phyloP scores from a whole-genome alignment of 495 filamentous ascomycete genomes.

The Daldinia vernicosa region DNA sequence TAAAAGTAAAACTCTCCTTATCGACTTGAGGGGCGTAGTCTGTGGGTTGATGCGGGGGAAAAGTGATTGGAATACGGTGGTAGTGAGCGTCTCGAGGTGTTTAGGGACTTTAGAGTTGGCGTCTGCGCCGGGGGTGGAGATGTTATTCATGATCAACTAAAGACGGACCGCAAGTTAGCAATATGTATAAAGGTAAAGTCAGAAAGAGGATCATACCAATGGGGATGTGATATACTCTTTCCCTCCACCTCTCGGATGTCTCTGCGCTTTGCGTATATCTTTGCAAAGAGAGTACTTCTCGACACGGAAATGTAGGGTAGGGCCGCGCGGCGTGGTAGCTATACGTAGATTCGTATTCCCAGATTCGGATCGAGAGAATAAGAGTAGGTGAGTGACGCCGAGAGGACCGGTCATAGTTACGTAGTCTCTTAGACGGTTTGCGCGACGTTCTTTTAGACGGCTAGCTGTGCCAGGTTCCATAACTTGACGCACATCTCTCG shows the following conservation, averaged over 20 bases:
- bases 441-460: slow-evolving; percentile 85
- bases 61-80: slow-evolving; percentile 93
- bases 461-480: slow-evolving; percentile 96
- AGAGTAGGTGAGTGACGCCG: slow-evolving; percentile 90
- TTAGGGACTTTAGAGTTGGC: slow-evolving; percentile 72
- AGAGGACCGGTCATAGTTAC: slow-evolving; percentile 94
- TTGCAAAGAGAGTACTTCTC: slow-evolving; percentile 95
- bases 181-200: background rate
- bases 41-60: slow-evolving; percentile 97
- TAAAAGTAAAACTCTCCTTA: slow-evolving; percentile 86
- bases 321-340: slow-evolving; percentile 86
- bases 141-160: slow-evolving; percentile 98
- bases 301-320: slow-evolving; percentile 94
- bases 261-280: slow-evolving; percentile 82
- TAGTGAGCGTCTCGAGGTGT: slow-evolving; percentile 92
- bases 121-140: slow-evolving; percentile 74
- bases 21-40: slow-evolving; percentile 83
- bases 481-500: slow-evolving; percentile 87
- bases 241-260: slow-evolving; percentile 79
- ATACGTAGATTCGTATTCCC: slow-evolving; percentile 94
- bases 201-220: slow-evolving; percentile 59
- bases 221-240: slow-evolving; percentile 86
- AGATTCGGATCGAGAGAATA: slow-evolving; percentile 88
- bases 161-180: slow-evolving; percentile 35
- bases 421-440: slow-evolving; percentile 91